Conservation (phyloP, 1,284 basidiomycete species). For the Lignosus rhinocerotis region DNA sequence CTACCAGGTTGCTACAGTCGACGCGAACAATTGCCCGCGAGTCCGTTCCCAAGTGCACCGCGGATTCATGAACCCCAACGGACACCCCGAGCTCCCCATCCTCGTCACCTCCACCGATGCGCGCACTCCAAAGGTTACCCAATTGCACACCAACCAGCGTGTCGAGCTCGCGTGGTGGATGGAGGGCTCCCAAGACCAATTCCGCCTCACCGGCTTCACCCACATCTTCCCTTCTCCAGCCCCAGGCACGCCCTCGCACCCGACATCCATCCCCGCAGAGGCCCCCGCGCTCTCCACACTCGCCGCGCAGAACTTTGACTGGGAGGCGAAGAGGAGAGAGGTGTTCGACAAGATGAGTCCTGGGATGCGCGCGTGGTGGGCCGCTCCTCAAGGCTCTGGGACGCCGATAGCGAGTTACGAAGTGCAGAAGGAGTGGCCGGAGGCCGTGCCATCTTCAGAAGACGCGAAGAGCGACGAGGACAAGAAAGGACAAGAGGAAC, state of each 20-base stretch:
- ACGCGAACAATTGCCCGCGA: conserved; percentile 43
- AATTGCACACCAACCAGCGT: conserved; percentile 44
- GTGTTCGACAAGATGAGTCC: conserved; percentile 55
- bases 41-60: conserved; percentile 66
- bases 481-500: conserved; percentile 42
- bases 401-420: conserved; percentile 48
- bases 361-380: conserved; percentile 67
- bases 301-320: conserved; percentile 48
- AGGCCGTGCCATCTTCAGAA: conserved; percentile 38
- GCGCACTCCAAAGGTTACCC: conserved; percentile 58
- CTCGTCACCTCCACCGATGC: conserved; percentile 49
- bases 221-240: conserved; percentile 43
- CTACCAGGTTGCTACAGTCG: conserved; percentile 62
- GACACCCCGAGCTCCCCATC: conserved; percentile 48
- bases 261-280: conserved; percentile 18
- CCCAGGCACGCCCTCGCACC: not conserved
- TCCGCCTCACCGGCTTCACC: conserved; percentile 53
- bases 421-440: conserved; percentile 59
- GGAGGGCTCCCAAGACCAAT: conserved; percentile 55
- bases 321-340: conserved; percentile 58
- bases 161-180: conserved; percentile 66
- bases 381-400: conserved; percentile 55
- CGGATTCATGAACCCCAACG: conserved; percentile 47
- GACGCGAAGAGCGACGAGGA: conserved; percentile 47
- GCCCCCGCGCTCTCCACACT: conserved; percentile 39